Evolutionary conservation across 2,329 filamentous ascomycete genomes (phyloP).

Genomic region (Teratosphaeriaceae sp.): DNA sequence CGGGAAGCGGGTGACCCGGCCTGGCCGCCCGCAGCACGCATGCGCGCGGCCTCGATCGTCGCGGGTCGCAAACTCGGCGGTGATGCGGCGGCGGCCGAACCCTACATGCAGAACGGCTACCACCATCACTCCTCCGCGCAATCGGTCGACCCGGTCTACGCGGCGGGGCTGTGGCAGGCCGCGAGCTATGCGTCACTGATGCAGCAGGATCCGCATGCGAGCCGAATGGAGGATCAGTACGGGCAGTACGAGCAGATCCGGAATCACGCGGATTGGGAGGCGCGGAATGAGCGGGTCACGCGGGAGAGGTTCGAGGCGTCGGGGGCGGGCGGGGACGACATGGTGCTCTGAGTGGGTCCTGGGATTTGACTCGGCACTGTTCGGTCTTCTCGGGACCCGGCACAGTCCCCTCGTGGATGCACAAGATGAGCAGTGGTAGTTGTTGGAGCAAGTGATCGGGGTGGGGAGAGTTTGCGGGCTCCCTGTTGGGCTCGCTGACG

Average conservation of each 20-base stretch:
- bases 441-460: too few relatives aligned
- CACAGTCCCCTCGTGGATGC: too few relatives aligned
- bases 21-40: constrained; percentile 22
- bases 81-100: constrained; percentile 48
- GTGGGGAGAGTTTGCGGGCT: too few relatives aligned
- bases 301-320: constrained; percentile 12
- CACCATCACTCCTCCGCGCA: constrained; percentile 46
- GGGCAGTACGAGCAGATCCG: constrained; percentile 52
- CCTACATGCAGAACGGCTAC: constrained; percentile 81
- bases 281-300: constrained; percentile 30
- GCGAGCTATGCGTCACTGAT: constrained; percentile 30
- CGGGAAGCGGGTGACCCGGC: constrained; percentile 18
- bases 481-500: too few relatives aligned
- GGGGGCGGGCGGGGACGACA: constrained; percentile 22
- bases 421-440: too few relatives aligned
- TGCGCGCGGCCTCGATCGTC: constrained; percentile 24
- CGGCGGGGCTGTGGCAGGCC: constrained; percentile 31
- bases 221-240: constrained; percentile 62
- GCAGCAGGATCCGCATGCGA: constrained; percentile 10
- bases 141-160: constrained; percentile 66
- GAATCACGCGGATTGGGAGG: constrained; percentile 46
- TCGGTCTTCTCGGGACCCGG: too few relatives aligned
- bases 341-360: constrained; percentile 28
- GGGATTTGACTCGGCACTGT: too few relatives aligned
- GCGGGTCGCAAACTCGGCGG: not conserved